These are phyloP conservation scores for Penicillium glabrum DNA, from an alignment of 2,329 filamentous ascomycete species.

Conservation along the genomic window DNA sequence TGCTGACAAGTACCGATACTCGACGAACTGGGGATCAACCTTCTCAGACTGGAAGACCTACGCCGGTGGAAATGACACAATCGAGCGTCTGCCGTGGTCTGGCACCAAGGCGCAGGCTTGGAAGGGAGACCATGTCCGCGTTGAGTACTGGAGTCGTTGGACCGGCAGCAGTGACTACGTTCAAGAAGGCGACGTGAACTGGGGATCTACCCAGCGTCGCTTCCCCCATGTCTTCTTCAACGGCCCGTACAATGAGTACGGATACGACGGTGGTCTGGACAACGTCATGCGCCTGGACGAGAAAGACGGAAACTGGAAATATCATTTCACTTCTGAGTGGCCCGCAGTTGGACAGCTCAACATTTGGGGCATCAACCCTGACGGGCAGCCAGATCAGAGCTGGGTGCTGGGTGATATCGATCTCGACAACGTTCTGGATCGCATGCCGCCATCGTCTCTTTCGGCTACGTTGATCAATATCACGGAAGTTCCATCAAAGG, in stretches of 20 bases:
- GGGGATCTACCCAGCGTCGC: conserved; percentile 45
- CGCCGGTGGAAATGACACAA: conserved; percentile 49
- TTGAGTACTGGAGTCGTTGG: conserved; percentile 63
- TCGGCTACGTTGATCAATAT: conserved; percentile 59
- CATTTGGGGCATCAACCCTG: conserved; percentile 65
- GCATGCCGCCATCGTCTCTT: conserved; percentile 60
- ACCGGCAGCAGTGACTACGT: conserved; percentile 61
- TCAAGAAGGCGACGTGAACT: conserved; percentile 56
- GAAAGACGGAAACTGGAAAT: conserved; percentile 55
- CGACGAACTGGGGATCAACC: conserved; percentile 60
- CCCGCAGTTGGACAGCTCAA: conserved; percentile 63
- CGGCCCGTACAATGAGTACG: conserved; percentile 63
- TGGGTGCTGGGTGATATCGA: conserved; percentile 62
- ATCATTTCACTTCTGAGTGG: conserved; percentile 64
- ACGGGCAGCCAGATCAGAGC: conserved; percentile 61
- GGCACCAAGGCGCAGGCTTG: conserved; percentile 59
- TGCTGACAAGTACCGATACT: conserved; percentile 63
- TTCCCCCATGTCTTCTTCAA: conserved; percentile 65
- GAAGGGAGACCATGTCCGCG: conserved; percentile 61
- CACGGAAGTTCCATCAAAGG: conserved; percentile 53
- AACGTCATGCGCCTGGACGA: conserved; percentile 52
- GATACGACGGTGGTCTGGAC: conserved; percentile 60
- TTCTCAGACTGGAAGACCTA: conserved; percentile 62
- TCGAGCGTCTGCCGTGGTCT: conserved; percentile 54
- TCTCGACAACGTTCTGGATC: conserved; percentile 59